Percentiles rank a stretch among this genome's conserved stretches.
Conservation (phyloP, 179 eudicot genomes). For the Spinacia oleracea region DNA sequence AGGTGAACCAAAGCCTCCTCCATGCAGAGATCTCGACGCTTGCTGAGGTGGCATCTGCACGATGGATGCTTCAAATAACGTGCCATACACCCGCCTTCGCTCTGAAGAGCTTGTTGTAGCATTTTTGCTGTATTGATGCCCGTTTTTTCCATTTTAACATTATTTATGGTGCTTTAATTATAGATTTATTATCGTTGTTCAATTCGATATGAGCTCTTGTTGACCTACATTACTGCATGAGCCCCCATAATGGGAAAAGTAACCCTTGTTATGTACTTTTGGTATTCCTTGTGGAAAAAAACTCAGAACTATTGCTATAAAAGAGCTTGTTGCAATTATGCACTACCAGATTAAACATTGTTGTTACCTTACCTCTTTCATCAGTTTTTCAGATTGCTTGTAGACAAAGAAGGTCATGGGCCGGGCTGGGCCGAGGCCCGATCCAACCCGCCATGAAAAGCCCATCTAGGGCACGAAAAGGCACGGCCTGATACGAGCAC, state of each 20-base stretch:
- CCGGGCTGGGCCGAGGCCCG: too few relatives aligned
- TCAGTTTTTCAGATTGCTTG: not conserved
- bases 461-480: too few relatives aligned
- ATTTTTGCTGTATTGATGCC: constrained; percentile 26
- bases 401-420: too few relatives aligned
- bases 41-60: constrained; percentile 40
- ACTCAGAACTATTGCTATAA: not conserved
- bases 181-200: constrained; percentile 11
- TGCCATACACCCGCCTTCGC: constrained; percentile 16
- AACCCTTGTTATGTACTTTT: constrained; percentile 9
- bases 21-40: constrained; percentile 93
- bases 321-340: constrained; percentile 12
- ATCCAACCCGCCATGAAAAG: too few relatives aligned
- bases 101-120: constrained; percentile 30
- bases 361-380: not conserved
- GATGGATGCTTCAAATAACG: constrained; percentile 31
- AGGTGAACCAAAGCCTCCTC: constrained; percentile 89
- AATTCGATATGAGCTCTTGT: constrained; percentile 11
- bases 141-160: constrained; percentile 10
- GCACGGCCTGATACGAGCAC: too few relatives aligned
- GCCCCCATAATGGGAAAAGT: constrained; percentile 6
- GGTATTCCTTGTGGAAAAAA: constrained; percentile 14
- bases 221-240: not conserved
- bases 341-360: not conserved
- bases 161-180: not conserved